Evolutionary conservation across 106 monocot species (phyloP).

Genomic region (Dioscorea dumetorum): DNA sequence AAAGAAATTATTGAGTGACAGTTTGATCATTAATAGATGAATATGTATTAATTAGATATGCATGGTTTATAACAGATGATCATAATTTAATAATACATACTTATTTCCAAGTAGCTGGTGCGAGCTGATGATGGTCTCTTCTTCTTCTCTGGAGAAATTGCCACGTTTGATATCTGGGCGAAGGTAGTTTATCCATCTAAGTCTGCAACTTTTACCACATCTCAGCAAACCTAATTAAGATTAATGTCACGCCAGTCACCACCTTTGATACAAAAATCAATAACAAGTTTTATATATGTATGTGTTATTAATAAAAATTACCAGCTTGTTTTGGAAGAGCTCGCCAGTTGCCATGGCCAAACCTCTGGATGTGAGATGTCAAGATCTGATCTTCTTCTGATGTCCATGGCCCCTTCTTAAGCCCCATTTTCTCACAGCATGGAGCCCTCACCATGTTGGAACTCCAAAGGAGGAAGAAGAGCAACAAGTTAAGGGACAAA

Average conservation of each 20-base stretch:
- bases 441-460: constrained; percentile 39
- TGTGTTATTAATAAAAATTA: not conserved
- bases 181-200: constrained; percentile 67
- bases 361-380: constrained; percentile 20
- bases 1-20: not conserved
- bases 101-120: constrained; percentile 53
- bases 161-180: constrained; percentile 66
- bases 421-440: constrained; percentile 49
- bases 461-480: not conserved
- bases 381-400: constrained; percentile 38
- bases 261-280: not conserved
- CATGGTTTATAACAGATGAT: not conserved
- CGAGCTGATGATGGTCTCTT: constrained; percentile 43
- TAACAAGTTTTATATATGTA: not conserved
- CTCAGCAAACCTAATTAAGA: constrained; percentile 63
- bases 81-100: not conserved
- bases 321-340: constrained; percentile 56
- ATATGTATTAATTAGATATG: too few species aligned
- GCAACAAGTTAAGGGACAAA: not conserved
- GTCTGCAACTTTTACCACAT: constrained; percentile 70
- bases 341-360: constrained; percentile 50
- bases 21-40: not conserved
- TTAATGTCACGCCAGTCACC: not conserved
- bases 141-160: constrained; percentile 62
- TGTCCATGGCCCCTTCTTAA: constrained; percentile 53